Base-by-base conservation (phyloP, 139 green algal genomes). In the Volvox africanus region DNA sequence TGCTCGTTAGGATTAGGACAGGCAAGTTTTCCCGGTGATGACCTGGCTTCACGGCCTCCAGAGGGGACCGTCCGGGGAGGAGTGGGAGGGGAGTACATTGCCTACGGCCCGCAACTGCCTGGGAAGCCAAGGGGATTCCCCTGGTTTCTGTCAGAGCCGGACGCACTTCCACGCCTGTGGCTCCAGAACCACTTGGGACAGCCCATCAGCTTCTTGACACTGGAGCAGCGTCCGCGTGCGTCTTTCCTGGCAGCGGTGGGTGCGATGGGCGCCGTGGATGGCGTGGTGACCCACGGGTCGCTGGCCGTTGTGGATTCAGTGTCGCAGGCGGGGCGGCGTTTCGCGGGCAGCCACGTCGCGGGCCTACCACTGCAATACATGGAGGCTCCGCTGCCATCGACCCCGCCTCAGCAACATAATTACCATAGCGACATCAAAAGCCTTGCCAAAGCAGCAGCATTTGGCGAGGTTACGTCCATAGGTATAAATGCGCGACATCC, bases 231-330 rank as follows among this genome's bases (percentile, higher is more conserved):
- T 22, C 62, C 35, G 37, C 68, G 82, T 30, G 65, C 82, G 33
- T 6, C 84, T 12, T 61, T 61, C 28, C 84, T 82, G 26, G 84
- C 84, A 1, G 69, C 35, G 20, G 35, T 21, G 37, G 68, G 24
- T 22, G 68, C 71, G 16, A 37, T 24, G 35, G 44, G 50, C 18
- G 44, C 44, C 75, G 55, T 61, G 33, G 85, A 68, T 61, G 82
- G 75, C n/a, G 16, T 78, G 62, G 65, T 90, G 37, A 16, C 37
- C 6, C 55, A 87, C 82, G 50, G 77, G 18, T 24, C 76, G 33
- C 32, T 91, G 87, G 87, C 30, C 50, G 26, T 86, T 24, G 61
- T 91, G 76, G 76, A 86, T 2, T 86, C 87, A 18, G 76, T 93
- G 50, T 73, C 76, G 50, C 55, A 84, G 65, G 79, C 65, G 28